phyloP scores from a whole-genome alignment of 2,329 filamentous ascomycete species.

The Ophiocordyceps camponoti-floridani region DNA sequence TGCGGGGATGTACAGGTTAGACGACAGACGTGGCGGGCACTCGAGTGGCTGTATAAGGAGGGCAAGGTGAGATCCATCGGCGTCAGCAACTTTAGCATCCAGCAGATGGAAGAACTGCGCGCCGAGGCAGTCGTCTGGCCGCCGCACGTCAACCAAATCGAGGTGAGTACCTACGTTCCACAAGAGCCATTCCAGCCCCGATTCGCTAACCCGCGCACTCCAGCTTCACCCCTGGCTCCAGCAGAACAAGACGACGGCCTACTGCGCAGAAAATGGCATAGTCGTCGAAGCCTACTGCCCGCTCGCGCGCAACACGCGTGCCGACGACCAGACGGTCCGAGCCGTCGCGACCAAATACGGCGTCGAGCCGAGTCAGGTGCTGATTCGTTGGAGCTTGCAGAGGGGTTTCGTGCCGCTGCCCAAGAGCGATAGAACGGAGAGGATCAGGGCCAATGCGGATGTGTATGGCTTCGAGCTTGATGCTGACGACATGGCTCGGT shows the following conservation, averaged over 20 bases:
- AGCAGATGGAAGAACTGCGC: constrained; percentile 52
- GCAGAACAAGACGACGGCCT: constrained; percentile 14
- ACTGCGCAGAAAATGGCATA: constrained; percentile 65
- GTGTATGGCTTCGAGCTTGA: constrained; percentile 40
- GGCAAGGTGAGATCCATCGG: constrained; percentile 48
- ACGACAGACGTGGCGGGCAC: constrained; percentile 44
- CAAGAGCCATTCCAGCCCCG: background rate
- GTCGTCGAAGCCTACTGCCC: constrained; percentile 17
- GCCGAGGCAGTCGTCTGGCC: constrained; percentile 44
- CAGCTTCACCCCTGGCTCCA: constrained; percentile 55
- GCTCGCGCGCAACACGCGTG: constrained; percentile 12
- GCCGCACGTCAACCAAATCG: constrained; percentile 54
- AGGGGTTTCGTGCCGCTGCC: constrained; percentile 49
- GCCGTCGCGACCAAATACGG: constrained; percentile 38
- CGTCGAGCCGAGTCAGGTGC: constrained; percentile 40
- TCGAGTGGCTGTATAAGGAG: constrained; percentile 41
- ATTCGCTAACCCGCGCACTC: constrained; percentile 12
- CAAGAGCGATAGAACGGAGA: constrained; percentile 41
- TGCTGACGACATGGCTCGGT: constrained; percentile 31
- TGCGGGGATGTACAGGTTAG: constrained; percentile 30
- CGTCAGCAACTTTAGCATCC: constrained; percentile 53
- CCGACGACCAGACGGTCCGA: constrained; percentile 35
- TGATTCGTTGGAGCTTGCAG: constrained; percentile 51
- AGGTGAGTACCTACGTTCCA: constrained; percentile 34
- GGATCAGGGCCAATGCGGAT: constrained; percentile 41